Base-by-base conservation (phyloP, 2,329 filamentous ascomycete species). In the Aphanocladium album region DNA sequence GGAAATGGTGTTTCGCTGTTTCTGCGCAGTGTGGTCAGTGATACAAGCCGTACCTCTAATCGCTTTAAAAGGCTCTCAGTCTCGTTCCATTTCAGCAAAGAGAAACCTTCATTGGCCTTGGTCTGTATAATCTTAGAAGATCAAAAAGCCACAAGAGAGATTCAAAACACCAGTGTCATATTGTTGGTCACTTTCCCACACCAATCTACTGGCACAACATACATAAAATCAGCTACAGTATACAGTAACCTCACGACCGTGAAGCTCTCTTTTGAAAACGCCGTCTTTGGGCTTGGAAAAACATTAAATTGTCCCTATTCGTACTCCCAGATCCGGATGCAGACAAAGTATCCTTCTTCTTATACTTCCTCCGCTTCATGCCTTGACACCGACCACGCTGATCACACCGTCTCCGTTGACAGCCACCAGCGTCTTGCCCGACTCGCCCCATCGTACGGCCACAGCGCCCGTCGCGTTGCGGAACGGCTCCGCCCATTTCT, bases 401-500 rank as follows among this genome's bases (percentile, higher is more conserved):
- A 98, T 75, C 50, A 86, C 83, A 17, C 93, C 93, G 54, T 93
- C 88, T 17, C 77, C 80, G 68, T 89, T 90, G 64, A 96, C 80
- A 19, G 88, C 83, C 56, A 96, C 79, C 67, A 98, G 79, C 67
- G 85, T 88, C 73, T 86, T 87, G 12, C 89, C 93, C 54, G 84
- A 82, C 25, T 82, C 77, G 8, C 91, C 91, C 93, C 93, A 99
- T 63, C 83, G 81, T 52, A 96, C 81, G 21, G 88, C 86, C 33
- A 88, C 84, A 0, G 89, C 88, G 17, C 89, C 83, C 25, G 91
- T 83, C 2, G 89, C 90, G 71, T 85, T 91, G 68, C 89, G 84
- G 66, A 97, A 79, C 11, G 90, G 88, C 79, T 97, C 92, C 49
- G 87, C 89, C 95, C 95, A 99, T 61, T 83, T 82, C 83, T 96